Conservation (phyloP, 2,329 filamentous ascomycete genomes). For the Aspergillus sp. region DNA sequence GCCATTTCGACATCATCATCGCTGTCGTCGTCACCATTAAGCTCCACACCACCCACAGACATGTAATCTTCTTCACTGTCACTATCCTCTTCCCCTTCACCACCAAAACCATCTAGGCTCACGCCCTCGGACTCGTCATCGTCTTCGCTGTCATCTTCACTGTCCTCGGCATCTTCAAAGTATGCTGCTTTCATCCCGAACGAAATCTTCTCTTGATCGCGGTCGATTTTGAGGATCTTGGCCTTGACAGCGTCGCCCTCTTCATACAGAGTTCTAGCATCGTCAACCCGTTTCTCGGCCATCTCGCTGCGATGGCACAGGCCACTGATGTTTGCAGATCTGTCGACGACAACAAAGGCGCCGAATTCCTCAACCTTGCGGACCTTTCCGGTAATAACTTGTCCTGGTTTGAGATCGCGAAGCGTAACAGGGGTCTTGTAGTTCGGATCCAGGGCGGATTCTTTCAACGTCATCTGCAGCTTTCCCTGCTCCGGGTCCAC, state of each 20-base stretch:
- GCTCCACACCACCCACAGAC: slow-evolving; percentile 37
- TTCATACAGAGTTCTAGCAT: slow-evolving; percentile 81
- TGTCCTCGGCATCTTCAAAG: slow-evolving; percentile 55
- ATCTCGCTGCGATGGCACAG: slow-evolving; percentile 89
- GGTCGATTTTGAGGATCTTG: slow-evolving; percentile 69
- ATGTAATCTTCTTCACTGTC: slow-evolving; percentile 26
- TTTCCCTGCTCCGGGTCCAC: slow-evolving; percentile 61
- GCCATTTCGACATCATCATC: slow-evolving; percentile 38
- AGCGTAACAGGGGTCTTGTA: slow-evolving; percentile 66
- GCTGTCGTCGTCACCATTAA: slow-evolving; percentile 36
- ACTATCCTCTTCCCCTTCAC: slow-evolving; percentile 22
- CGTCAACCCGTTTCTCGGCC: slow-evolving; percentile 70
- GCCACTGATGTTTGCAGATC: slow-evolving; percentile 79
- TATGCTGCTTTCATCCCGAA: slow-evolving; percentile 91
- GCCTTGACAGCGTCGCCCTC: slow-evolving; percentile 93
- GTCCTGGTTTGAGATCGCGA: slow-evolving; percentile 66
- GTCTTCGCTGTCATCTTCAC: slow-evolving; percentile 37
- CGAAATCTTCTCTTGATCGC: slow-evolving; percentile 66
- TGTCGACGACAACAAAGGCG: slow-evolving; percentile 84
- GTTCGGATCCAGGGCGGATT: slow-evolving; percentile 69
- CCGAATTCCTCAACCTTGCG: slow-evolving; percentile 92
- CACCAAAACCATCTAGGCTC: slow-evolving; percentile 21
- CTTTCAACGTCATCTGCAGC: slow-evolving; percentile 77
- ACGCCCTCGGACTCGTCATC: slow-evolving; percentile 31
- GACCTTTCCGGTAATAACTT: slow-evolving; percentile 79